A percentile compares a stretch with the other conserved stretches of the same genome.
Conservation (phyloP, 768 basidiomycete species). For the Phaeotremella skinneri region DNA sequence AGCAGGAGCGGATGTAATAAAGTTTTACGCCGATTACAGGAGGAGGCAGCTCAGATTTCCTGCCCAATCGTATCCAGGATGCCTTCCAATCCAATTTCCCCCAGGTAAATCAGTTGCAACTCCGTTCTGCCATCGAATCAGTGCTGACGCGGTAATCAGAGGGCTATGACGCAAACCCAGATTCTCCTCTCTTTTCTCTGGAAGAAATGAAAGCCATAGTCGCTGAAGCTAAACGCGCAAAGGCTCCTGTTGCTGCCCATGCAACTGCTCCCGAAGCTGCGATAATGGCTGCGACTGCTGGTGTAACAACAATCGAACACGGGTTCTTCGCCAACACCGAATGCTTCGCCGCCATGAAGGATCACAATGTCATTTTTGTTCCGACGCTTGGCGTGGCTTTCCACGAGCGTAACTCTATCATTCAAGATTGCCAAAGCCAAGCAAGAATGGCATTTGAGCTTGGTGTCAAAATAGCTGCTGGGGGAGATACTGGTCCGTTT, state of each 20-base stretch:
- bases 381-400: constrained; percentile 19
- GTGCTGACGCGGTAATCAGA: too few species aligned
- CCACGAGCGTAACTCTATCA: not conserved
- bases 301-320: constrained; percentile 25
- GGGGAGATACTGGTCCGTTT: constrained; percentile 25
- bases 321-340: constrained; percentile 1
- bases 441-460: constrained; percentile 12
- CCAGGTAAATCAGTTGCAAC: too few species aligned
- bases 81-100: constrained; percentile 7
- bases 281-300: constrained; percentile 19
- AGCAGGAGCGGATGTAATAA: constrained; percentile 28
- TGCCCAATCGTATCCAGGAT: constrained; percentile 1
- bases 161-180: constrained; percentile 12
- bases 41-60: constrained; percentile 21
- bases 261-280: constrained; percentile 15
- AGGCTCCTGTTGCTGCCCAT: constrained; percentile 23
- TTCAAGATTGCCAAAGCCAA: constrained; percentile 2
- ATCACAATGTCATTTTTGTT: constrained; percentile 21
- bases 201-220: constrained; percentile 33
- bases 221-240: constrained; percentile 15
- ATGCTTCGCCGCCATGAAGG: constrained; percentile 18
- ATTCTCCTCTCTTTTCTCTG: constrained; percentile 8
- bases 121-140: too few species aligned
- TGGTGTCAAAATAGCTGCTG: constrained; percentile 23
- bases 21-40: constrained; percentile 31